Conservation (phyloP, 2,329 filamentous ascomycete genomes). For the Tolypocladium ovalisporum region DNA sequence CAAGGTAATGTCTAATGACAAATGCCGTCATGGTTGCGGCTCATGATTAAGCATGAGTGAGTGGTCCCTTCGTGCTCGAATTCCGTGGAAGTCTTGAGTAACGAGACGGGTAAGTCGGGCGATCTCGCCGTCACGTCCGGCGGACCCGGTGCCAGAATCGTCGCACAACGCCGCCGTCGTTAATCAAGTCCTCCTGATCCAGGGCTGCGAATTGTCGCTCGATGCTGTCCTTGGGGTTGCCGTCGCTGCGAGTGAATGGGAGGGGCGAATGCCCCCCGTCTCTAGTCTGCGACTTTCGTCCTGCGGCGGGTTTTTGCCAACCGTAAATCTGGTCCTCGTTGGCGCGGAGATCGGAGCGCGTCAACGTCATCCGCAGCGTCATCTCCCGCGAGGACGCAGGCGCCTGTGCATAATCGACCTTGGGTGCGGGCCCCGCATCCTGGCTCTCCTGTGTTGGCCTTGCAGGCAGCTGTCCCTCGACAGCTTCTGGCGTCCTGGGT, state of each 20-base stretch:
- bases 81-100: neutral
- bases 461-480: constrained; percentile 26
- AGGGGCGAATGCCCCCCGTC: constrained; percentile 21
- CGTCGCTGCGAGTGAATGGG: constrained; percentile 19
- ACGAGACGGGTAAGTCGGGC: neutral
- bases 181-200: constrained; percentile 31
- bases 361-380: constrained; percentile 94
- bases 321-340: constrained; percentile 63
- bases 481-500: constrained; percentile 41
- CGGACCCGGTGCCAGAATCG: constrained; percentile 54
- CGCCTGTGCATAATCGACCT: constrained; percentile 35
- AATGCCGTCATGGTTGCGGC: neutral
- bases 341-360: constrained; percentile 73
- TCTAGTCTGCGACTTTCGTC: constrained; percentile 31
- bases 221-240: constrained; percentile 38
- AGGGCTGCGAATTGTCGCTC: constrained; percentile 42
- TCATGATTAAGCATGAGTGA: neutral
- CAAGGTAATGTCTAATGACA: neutral
- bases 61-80: neutral
- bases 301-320: constrained; percentile 39
- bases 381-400: constrained; percentile 63
- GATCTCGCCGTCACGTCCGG: constrained; percentile 19
- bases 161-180: constrained; percentile 46
- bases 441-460: constrained; percentile 15
- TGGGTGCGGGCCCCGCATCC: constrained; percentile 17